Percentiles rank a stretch among this genome's conserved stretches.
phyloP scores from a whole-genome alignment of 2,329 filamentous ascomycete species.

The Nothomitra cinnamomea region DNA sequence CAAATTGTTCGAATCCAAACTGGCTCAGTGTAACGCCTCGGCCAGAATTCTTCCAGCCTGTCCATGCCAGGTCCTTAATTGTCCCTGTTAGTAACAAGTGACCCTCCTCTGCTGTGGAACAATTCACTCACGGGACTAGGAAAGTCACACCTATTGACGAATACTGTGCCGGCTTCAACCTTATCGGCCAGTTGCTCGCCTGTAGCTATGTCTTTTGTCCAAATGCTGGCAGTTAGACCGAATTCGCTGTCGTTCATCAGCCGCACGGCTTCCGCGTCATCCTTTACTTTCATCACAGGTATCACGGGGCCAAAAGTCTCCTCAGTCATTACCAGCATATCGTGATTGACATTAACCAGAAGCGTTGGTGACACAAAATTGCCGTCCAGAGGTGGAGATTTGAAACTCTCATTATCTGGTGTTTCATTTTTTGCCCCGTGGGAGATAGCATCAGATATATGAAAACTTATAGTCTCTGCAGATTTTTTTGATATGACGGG shows the following conservation, averaged over 20 bases:
- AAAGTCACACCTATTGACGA: slow-evolving; percentile 87
- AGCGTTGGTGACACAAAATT: slow-evolving; percentile 84
- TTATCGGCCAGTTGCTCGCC: slow-evolving; percentile 62
- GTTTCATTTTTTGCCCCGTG: slow-evolving; percentile 77
- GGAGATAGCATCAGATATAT: slow-evolving; percentile 65
- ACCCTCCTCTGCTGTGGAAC: slow-evolving; percentile 1
- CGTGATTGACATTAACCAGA: slow-evolving; percentile 60
- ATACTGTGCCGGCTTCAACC: slow-evolving; percentile 86
- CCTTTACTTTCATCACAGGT: slow-evolving; percentile 70
- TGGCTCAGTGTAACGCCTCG: slow-evolving; percentile 77
- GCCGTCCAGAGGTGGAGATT: slow-evolving; percentile 53
- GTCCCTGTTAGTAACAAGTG: slow-evolving; percentile 11
- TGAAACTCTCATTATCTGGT: slow-evolving; percentile 64
- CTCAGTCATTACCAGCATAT: slow-evolving; percentile 77
- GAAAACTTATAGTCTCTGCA: slow-evolving; percentile 56
- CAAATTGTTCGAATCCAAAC: slow-evolving; percentile 89
- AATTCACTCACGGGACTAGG: slow-evolving; percentile 61
- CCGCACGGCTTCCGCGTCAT: slow-evolving; percentile 62
- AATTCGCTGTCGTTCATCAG: slow-evolving; percentile 94
- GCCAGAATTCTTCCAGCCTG: slow-evolving; percentile 93
- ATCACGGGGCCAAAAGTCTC: slow-evolving; percentile 94
- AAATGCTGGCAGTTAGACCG: slow-evolving; percentile 88
- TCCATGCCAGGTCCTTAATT: slow-evolving; percentile 75
- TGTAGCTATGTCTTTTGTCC: slow-evolving; percentile 71
- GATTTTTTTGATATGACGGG: slow-evolving; percentile 74